These are phyloP conservation scores for Excoecaria cochinchinensis DNA, from an alignment of 345 rosid genomes.

Conservation along the genomic window DNA sequence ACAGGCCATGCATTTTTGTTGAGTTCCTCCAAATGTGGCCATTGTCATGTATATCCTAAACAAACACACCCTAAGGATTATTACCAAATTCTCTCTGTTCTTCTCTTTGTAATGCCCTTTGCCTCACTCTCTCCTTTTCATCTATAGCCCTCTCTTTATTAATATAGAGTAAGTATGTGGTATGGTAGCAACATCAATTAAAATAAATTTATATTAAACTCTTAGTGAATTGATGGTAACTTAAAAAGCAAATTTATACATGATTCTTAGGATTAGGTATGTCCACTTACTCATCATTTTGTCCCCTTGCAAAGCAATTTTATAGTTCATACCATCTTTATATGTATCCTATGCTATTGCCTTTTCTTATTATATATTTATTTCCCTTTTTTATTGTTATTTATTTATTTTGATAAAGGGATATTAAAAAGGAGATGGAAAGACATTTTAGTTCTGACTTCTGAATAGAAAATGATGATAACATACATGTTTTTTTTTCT, in stretches of 20 bases:
- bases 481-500: no score
- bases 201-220: not conserved
- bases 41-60: constrained; percentile 10
- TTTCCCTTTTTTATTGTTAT: no score
- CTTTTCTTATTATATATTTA: no score
- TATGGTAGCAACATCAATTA: not conserved
- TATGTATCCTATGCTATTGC: no score
- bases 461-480: no score
- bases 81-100: not conserved
- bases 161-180: not conserved
- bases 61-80: not conserved
- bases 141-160: not conserved
- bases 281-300: constrained; percentile 25
- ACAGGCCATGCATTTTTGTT: constrained; percentile 60
- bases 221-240: constrained; percentile 29
- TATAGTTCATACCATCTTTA: no score
- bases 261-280: constrained; percentile 16
- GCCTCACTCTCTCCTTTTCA: not conserved
- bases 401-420: no score
- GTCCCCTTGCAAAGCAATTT: constrained; percentile 15
- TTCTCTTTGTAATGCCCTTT: not conserved
- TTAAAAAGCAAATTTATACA: constrained; percentile 19
- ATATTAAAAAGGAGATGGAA: no score
- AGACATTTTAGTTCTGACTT: no score
- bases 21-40: constrained; percentile 49